Evolutionary conservation across 1,284 basidiomycete genomes (phyloP).

Genomic region (Takashimella koratensis): DNA sequence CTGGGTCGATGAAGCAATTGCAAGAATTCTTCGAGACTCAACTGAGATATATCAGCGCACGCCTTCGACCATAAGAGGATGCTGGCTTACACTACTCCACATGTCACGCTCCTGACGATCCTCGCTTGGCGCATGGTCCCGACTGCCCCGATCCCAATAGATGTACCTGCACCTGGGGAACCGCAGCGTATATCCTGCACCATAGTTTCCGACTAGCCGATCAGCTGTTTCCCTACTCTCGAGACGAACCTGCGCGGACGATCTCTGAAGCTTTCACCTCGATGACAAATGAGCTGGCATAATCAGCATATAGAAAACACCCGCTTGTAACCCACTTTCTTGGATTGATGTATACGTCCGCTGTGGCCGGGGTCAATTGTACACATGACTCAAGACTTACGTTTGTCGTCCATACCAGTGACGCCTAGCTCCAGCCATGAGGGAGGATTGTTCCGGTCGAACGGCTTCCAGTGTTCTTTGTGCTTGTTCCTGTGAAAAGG

Average conservation of each 20-base stretch:
- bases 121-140: conserved; percentile 29
- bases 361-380: conserved; percentile 13
- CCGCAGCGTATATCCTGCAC: conserved; percentile 55
- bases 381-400: conserved; percentile 23
- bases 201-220: conserved; percentile 50
- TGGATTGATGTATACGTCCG: conserved; percentile 50
- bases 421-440: conserved; percentile 42
- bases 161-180: conserved; percentile 81
- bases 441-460: conserved; percentile 40
- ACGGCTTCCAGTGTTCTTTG: conserved; percentile 43
- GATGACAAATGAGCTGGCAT: conserved; percentile 56
- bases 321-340: conserved; percentile 36
- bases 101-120: conserved; percentile 41
- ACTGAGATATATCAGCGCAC: conserved; percentile 11
- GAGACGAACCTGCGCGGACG: conserved; percentile 59
- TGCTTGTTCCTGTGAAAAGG: conserved; percentile 40
- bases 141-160: conserved; percentile 51
- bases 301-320: not conserved
- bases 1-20: conserved; percentile 33
- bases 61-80: not conserved
- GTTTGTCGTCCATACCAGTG: conserved; percentile 46
- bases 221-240: conserved; percentile 48
- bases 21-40: conserved; percentile 42
- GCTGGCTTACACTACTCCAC: conserved; percentile 42
- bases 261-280: conserved; percentile 90